These are phyloP conservation scores for Candida schatavii DNA, from an alignment of 805 yeast species.

Conservation along the genomic window DNA sequence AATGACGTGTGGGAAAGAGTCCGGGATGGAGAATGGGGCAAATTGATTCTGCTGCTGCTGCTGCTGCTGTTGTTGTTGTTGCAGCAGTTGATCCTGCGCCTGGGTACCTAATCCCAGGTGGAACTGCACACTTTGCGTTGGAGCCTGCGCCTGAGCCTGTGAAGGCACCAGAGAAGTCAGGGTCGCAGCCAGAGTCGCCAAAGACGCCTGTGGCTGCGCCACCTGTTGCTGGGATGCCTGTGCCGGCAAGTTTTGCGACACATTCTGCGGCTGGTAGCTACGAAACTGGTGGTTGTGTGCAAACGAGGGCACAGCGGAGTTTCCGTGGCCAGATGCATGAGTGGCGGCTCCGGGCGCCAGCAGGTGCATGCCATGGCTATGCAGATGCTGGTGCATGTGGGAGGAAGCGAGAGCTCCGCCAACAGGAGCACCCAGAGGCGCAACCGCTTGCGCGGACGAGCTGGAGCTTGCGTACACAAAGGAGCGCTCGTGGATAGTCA, in stretches of 20 bases:
- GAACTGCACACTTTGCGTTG: not conserved
- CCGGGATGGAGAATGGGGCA: not conserved
- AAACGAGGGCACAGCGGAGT: too few relatives aligned
- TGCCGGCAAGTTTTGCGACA: constrained; percentile 1
- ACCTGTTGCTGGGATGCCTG: constrained; percentile 7
- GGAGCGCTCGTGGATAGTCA: constrained; percentile 42
- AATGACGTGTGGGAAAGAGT: not conserved
- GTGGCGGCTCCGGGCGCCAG: too few relatives aligned
- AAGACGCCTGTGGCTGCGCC: constrained; percentile 3
- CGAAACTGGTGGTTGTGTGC: not conserved
- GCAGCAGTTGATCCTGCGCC: constrained; percentile 7
- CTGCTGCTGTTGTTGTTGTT: constrained; percentile 7
- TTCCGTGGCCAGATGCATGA: too few relatives aligned
- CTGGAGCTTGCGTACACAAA: constrained; percentile 33
- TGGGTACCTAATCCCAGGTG: not conserved
- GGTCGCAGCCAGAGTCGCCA: not conserved
- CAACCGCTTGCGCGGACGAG: too few relatives aligned
- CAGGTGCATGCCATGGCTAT: constrained; percentile 3
- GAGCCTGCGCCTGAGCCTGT: not conserved
- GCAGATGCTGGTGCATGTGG: constrained; percentile 4
- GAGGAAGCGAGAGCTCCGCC: not conserved
- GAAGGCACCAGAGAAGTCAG: not conserved
- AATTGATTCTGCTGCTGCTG: constrained; percentile 8
- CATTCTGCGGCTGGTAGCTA: not conserved
- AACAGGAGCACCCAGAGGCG: too few relatives aligned